Evolutionary conservation across 495 filamentous ascomycete genomes (phyloP).

Genomic region (Hyphodiscus hymeniophilus): DNA sequence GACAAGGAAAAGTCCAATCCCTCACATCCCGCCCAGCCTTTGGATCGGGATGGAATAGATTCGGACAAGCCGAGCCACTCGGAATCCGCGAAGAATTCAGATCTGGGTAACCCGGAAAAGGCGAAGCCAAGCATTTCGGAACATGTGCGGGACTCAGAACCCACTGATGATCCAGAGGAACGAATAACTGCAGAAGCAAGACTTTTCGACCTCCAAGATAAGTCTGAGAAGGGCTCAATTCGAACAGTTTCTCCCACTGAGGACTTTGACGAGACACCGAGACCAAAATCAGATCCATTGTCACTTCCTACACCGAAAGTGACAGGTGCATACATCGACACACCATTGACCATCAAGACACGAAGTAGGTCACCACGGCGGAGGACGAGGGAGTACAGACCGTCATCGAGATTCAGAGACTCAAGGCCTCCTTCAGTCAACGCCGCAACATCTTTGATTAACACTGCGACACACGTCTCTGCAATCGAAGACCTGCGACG

Average conservation of each 20-base stretch:
- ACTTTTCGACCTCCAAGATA: slow-evolving; percentile 44
- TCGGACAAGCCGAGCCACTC: too few species aligned
- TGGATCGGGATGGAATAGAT: too few species aligned
- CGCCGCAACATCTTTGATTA: slow-evolving; percentile 37
- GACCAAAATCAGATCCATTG: slow-evolving; percentile 32
- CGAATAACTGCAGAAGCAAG: slow-evolving; percentile 45
- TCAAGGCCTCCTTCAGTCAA: slow-evolving; percentile 28
- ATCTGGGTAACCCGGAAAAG: too few species aligned
- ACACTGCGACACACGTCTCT: slow-evolving; percentile 37
- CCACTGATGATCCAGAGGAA: slow-evolving; percentile 39
- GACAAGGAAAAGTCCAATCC: too few species aligned
- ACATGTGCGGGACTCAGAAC: too few species aligned
- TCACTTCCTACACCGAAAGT: slow-evolving; percentile 42
- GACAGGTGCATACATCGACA: slow-evolving; percentile 44
- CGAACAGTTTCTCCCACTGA: slow-evolving; percentile 29
- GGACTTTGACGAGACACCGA: slow-evolving; percentile 36
- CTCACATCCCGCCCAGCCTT: too few species aligned
- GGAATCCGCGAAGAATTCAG: too few species aligned
- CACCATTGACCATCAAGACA: slow-evolving; percentile 26
- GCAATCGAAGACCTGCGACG: slow-evolving; percentile 42
- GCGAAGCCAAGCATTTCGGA: too few species aligned
- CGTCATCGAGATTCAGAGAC: slow-evolving; percentile 1
- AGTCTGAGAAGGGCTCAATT: slow-evolving; percentile 44
- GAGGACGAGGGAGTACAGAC: too few species aligned
- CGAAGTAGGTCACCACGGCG: not conserved